Conservation (phyloP, 306 rosid genomes). For the Dicorynia guianensis region DNA sequence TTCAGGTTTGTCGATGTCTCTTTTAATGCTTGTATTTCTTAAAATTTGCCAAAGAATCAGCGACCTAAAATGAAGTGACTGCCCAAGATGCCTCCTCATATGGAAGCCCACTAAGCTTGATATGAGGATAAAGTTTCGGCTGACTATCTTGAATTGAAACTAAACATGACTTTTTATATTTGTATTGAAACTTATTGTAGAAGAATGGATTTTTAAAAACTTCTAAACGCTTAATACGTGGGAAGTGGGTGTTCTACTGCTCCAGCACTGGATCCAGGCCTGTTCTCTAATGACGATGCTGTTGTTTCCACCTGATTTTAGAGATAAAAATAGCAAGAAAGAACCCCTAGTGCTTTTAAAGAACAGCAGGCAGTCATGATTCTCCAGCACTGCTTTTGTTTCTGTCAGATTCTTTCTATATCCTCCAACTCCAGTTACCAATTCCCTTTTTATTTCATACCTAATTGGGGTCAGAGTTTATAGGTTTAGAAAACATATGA, state of each 20-base stretch:
- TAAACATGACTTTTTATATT: not conserved
- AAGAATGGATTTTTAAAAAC: not conserved
- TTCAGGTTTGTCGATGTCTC: constrained; percentile 55
- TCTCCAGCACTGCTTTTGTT: not conserved
- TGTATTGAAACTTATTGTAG: constrained; percentile 7
- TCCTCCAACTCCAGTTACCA: not conserved
- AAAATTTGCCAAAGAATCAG: constrained; percentile 23
- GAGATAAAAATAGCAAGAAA: no score
- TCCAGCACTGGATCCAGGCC: constrained; percentile 1
- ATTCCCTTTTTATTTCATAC: constrained; percentile 2
- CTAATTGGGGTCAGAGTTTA: not conserved
- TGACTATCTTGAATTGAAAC: constrained; percentile 29
- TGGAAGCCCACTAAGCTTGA: not conserved
- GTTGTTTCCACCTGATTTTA: no score
- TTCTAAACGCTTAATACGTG: constrained; percentile 4
- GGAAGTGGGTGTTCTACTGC: constrained; percentile 12
- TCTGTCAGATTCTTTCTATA: constrained; percentile 20
- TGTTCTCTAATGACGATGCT: no score
- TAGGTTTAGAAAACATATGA: not conserved
- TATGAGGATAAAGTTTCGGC: not conserved
- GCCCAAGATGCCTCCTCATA: not conserved
- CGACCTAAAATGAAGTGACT: constrained; percentile 7
- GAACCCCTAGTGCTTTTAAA: no score
- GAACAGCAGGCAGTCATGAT: no score
- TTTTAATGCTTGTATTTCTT: constrained; percentile 15